Evolutionary conservation across 2,329 filamentous ascomycete genomes (phyloP), one percentile per base, ranked within the genome.

Genomic region (Fusarium siculi): DNA sequence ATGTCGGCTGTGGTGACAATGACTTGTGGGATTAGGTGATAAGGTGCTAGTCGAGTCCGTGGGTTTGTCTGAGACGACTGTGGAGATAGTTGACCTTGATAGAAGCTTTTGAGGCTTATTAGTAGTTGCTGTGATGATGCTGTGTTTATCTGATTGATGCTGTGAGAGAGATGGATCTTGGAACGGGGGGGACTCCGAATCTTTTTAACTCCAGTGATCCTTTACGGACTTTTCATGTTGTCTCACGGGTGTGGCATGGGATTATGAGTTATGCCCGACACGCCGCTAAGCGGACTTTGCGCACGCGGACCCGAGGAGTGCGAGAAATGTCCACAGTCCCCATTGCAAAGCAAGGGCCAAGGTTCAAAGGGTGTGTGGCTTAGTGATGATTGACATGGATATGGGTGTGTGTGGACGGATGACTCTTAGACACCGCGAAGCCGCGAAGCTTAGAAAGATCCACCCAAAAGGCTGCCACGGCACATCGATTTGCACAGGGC

Each of bases 211-310:
- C 64, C 52, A 66, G 64, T 71, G 67, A 70, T 70, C 65, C 65
- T 73, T 75, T 66, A 73, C 75, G 68, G 71, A 72, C 60, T 72
- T 73, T 74, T 67, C 72, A 63, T 63, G 71, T 65, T 74, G 71
- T 74, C 72, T 74, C 54, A 70, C 69, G 55, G 61, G 70, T 73
- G 69, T 65, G 56, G 66, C 70, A 70, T 74, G 72, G 72, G 56
- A 77, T 72, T 72, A 73, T 71, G 73, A 68, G 75, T 77, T 77
- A 77, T 77, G 77, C 66, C 77, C 73, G 68, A 70, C 68, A 68
- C 69, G 72, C 74, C 67, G 72, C 73, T 71, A 74, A 55, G 75
- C 80, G 80, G 80, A 80, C 71, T 81, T 80, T 80, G 78, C 71
- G 66, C 72, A 74, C 74, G 76, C 78, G 77, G 77, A 71, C 78